Base-by-base conservation (phyloP, 2,329 filamentous ascomycete species). In the Tolypocladium guangdongense region DNA sequence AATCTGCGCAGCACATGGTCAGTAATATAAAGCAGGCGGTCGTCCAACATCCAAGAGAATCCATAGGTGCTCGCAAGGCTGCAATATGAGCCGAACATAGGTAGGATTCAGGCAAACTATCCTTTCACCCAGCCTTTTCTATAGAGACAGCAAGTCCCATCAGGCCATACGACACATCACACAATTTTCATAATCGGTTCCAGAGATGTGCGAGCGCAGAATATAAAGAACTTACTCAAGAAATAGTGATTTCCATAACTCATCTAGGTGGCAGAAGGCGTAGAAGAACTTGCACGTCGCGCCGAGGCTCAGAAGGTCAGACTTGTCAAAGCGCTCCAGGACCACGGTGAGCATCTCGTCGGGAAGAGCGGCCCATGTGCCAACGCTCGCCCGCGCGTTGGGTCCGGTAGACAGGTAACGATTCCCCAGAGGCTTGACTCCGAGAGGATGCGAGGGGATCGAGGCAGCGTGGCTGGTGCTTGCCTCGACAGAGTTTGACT, bases 351-450 rank as follows among this genome's bases (percentile, higher is more conserved):
- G 73, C 59, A 93, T 71, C 69, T 96, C 90, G 68, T 97, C 92
- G 4, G 91, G 87, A 52, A 96, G 72, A 39, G 69, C 66, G 54
- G 78, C 78, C 65, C 95, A 86, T 6, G 65, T 64, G 18, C 90
- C 91, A 56, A 83, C 79, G 39, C 74, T 77, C 49, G 74, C 68
- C 55, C 88, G 87, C 49, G 90, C 80, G 70, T 88, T 88, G 53
- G 76, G 76, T 2, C 74, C 75, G 14, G 81, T 75, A 22, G 83
- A 82, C 45, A 92, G 79, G 49, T 78, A 84, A 60, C 85, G 84
- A 73, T 99, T 97, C 38, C 92, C 93, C 56, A 87, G 79, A 1
- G 93, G 92, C 65, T 90, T 93, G 58, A 97, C 78, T 35, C 87
- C 87, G 48, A 96, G 74, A 38, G 90, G 90, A 74, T 97, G 92